phyloP scores from a whole-genome alignment of 2,329 filamentous ascomycete genomes.

The Dactylellina leptospora region DNA sequence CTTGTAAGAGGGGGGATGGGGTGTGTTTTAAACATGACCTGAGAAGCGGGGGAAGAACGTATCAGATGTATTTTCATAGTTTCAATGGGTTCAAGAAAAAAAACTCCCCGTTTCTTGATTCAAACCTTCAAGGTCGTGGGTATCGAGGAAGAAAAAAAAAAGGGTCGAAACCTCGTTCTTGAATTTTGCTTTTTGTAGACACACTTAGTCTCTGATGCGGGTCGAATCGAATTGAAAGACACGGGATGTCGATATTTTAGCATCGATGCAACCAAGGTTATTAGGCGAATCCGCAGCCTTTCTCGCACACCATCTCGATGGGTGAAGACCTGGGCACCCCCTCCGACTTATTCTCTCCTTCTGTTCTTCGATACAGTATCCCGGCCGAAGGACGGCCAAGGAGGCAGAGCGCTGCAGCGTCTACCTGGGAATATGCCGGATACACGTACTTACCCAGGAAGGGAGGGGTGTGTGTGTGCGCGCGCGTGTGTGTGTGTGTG shows the following conservation, averaged over 20 bases:
- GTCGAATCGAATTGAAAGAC: slow-evolving; percentile 47
- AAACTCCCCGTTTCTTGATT: slow-evolving; percentile 33
- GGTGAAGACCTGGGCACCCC: slow-evolving; percentile 21
- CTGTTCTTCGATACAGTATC: slow-evolving; percentile 21
- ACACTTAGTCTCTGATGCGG: slow-evolving; percentile 17
- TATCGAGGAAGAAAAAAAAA: slow-evolving; percentile 6
- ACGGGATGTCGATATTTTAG: slow-evolving; percentile 54
- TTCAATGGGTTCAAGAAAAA: not conserved
- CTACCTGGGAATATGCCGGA: slow-evolving; percentile 27
- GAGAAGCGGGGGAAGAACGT: slow-evolving; percentile 25
- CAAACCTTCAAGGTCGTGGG: not conserved
- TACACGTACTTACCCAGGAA: slow-evolving; percentile 35
- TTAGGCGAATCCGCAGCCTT: slow-evolving; percentile 41
- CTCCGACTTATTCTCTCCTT: slow-evolving; percentile 13
- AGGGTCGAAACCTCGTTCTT: not conserved
- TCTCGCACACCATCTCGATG: slow-evolving; percentile 46
- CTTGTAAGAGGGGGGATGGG: slow-evolving; percentile 22
- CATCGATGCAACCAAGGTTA: slow-evolving; percentile 48
- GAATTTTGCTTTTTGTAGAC: slow-evolving; percentile 27
- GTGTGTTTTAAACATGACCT: slow-evolving; percentile 26
- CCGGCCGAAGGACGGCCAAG: slow-evolving; percentile 17
- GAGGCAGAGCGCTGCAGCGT: slow-evolving; percentile 31
- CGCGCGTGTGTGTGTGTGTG: too few relatives aligned
- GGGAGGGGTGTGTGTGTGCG: too few relatives aligned
- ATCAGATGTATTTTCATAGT: slow-evolving; percentile 17